Evolutionary conservation across 441 rosid genomes (phyloP), one percentile per base, ranked within the genome.

Genomic region (Geranium incanum): DNA sequence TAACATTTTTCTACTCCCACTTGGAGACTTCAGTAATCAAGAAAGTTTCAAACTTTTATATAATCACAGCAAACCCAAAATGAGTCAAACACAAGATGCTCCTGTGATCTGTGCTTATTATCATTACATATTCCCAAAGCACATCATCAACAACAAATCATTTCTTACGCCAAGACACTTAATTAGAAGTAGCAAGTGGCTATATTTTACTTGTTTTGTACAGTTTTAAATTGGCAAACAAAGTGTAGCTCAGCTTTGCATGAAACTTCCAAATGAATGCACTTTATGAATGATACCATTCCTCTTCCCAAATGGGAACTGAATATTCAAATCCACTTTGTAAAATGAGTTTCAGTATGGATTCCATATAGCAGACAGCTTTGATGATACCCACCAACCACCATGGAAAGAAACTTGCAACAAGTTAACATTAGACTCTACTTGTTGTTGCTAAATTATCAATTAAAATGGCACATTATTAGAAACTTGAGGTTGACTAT

Each of bases 291-390:
- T 38, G 69, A 68, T 36, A 45, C 28, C 36, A 33, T 11, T 37
- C 50, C 66, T 13, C 37, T 13, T 48, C 15, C 6, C 1, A n/a
- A 28, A 68, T 21, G 50, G 52, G 12, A 37, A 41, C 1, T 68
- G 70, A 48, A 70, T n/a, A 39, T 18, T 45, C 52, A 45, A 45
- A 8, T 18, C 28, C 6, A 43, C 71, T 67, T 60, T 57, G 1
- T 9, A 3, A 11, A 60, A 67, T 62, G 39, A 72, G 71, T 64
- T 68, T 63, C 77, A 21, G 21, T 21, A 21, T 21, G 21, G 21
- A 21, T 21, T 21, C 21, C 21, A 78, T 33, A 68, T 68, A 67
- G 50, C 39, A 38, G 55, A 45, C 73, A 16, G 21, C 50, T 16
- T 6, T 16, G 70, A 65, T 48, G 41, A 36, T 4, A 33, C 71